Evolutionary conservation across 257 asterid genomes (phyloP).

Genomic region (Nicotiana paniculata): DNA sequence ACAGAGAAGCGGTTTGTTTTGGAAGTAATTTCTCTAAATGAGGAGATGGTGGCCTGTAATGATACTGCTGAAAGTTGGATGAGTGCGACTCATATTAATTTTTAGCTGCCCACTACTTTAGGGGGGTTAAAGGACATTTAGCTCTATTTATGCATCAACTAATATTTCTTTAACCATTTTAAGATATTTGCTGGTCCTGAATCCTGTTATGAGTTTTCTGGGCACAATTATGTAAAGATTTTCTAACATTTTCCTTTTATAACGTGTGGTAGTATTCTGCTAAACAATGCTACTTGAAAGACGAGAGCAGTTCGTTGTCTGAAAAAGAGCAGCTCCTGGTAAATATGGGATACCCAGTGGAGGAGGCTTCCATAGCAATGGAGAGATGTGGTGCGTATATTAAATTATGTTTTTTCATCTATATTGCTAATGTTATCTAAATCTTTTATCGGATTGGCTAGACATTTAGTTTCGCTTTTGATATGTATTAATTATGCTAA

Average conservation of each 20-base stretch:
- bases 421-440: not conserved
- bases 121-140: not conserved
- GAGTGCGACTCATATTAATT: not conserved
- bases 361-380: slow-evolving; percentile 42
- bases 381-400: slow-evolving; percentile 39
- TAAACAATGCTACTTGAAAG: slow-evolving; percentile 14
- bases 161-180: not conserved
- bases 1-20: not conserved
- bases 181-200: not conserved
- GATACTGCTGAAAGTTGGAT: not conserved
- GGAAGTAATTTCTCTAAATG: not conserved
- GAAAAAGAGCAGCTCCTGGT: slow-evolving; percentile 19
- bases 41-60: too few relatives aligned
- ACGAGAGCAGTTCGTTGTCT: slow-evolving; percentile 8
- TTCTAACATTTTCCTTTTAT: not conserved
- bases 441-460: not conserved
- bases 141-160: not conserved
- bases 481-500: not conserved
- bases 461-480: not conserved
- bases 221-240: not conserved
- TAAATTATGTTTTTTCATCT: not conserved
- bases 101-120: not conserved
- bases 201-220: not conserved
- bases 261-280: slow-evolving; percentile 2
- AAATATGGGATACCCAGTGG: slow-evolving; percentile 39